These are phyloP conservation scores for Xylariaceae sp. DNA, from an alignment of 2,329 filamentous ascomycete genomes.

Conservation along the genomic window DNA sequence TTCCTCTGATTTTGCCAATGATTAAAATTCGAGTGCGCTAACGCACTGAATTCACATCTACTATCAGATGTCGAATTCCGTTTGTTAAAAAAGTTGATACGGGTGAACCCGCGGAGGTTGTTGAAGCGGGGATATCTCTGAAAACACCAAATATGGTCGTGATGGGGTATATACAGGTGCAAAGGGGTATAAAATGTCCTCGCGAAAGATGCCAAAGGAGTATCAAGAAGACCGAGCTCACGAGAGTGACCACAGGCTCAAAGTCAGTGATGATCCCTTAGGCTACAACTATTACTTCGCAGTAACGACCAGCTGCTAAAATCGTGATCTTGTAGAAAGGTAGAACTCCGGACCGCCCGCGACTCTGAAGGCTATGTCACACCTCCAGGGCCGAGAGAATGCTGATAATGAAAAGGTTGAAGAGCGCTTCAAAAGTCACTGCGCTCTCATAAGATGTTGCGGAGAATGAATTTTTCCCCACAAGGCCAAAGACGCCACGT, in stretches of 20 bases:
- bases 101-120: slow-evolving; percentile 25
- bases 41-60: slow-evolving; percentile 10
- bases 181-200: slow-evolving; percentile 32
- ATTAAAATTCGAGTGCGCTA: slow-evolving; percentile 23
- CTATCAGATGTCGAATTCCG: slow-evolving; percentile 9
- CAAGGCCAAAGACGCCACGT: slow-evolving; percentile 36
- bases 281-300: slow-evolving; percentile 24
- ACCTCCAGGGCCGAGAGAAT: slow-evolving; percentile 37
- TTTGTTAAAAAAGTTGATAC: slow-evolving; percentile 5
- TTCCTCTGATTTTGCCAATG: slow-evolving; percentile 9
- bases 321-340: slow-evolving; percentile 38
- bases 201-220: slow-evolving; percentile 26
- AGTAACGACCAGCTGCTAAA: slow-evolving; percentile 24
- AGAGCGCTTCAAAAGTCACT: slow-evolving; percentile 12
- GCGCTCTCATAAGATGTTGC: slow-evolving; percentile 27
- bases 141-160: slow-evolving; percentile 28
- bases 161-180: slow-evolving; percentile 26
- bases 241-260: slow-evolving; percentile 35
- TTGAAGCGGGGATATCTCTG: slow-evolving; percentile 34
- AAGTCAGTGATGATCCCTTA: slow-evolving; percentile 28
- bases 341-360: slow-evolving; percentile 36
- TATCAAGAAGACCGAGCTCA: slow-evolving; percentile 36
- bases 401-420: slow-evolving; percentile 31
- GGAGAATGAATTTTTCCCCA: slow-evolving; percentile 21
- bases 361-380: slow-evolving; percentile 30